Conservation (phyloP, 768 basidiomycete species). For the Tricholoma hemisulphureum region DNA sequence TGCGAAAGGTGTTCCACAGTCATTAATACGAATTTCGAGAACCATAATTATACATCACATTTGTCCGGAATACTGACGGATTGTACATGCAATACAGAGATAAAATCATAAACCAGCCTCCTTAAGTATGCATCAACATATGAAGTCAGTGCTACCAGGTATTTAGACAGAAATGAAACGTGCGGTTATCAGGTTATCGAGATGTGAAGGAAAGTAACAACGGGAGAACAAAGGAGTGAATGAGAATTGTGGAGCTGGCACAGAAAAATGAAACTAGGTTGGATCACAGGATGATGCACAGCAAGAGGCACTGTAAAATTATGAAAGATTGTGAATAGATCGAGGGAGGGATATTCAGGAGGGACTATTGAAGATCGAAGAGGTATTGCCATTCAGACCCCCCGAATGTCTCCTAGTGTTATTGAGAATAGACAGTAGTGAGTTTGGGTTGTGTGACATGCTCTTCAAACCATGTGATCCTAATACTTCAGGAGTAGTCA, state of each 20-base stretch:
- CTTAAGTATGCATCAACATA: background rate
- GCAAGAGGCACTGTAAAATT: background rate
- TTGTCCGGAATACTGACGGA: no score
- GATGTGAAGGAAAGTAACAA: background rate
- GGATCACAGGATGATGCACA: background rate
- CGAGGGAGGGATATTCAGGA: background rate
- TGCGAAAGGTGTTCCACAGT: slow-evolving; percentile 18
- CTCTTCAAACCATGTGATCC: background rate
- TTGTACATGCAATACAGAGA: no score
- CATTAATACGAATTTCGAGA: no score
- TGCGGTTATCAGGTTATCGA: background rate
- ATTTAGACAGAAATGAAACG: background rate
- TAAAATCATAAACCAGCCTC: background rate
- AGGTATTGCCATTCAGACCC: background rate
- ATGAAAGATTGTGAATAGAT: background rate
- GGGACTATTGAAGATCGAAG: background rate
- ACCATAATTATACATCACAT: no score
- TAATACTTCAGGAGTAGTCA: background rate
- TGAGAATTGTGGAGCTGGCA: background rate
- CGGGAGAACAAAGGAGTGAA: background rate
- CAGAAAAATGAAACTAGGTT: background rate
- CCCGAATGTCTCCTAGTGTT: background rate
- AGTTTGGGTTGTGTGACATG: background rate
- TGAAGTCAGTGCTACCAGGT: background rate
- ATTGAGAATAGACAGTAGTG: slow-evolving; percentile 5